phyloP scores from a whole-genome alignment of 2,329 filamentous ascomycete species.

The Orbilia blumenaviensis region DNA sequence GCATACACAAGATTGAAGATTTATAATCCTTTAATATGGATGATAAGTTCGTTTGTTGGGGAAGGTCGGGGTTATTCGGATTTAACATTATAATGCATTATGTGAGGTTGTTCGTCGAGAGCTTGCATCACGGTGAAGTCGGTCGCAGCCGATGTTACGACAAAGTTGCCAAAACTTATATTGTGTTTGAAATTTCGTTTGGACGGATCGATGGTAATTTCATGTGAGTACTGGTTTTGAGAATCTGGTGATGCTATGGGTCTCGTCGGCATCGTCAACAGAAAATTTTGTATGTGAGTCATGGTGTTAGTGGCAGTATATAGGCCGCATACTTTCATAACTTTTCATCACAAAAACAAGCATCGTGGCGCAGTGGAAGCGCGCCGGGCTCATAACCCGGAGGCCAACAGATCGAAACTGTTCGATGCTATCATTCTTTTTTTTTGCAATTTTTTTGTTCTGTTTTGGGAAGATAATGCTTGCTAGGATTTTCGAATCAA shows the following conservation, averaged over 20 bases:
- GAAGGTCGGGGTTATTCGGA: not conserved
- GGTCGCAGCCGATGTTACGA: too few relatives aligned
- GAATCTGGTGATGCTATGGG: not conserved
- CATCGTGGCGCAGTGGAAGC: constrained; percentile 54
- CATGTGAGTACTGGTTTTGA: not conserved
- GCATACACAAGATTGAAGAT: not conserved
- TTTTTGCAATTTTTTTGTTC: constrained; percentile 41
- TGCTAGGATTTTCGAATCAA: not conserved
- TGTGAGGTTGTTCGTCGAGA: not conserved
- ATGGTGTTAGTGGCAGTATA: constrained; percentile 1
- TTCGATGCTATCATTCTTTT: constrained; percentile 48
- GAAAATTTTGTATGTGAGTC: constrained; percentile 21
- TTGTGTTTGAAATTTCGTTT: not conserved
- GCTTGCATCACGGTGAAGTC: too few relatives aligned
- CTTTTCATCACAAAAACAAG: constrained; percentile 25
- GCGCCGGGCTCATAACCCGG: constrained; percentile 54
- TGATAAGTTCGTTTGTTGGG: not conserved
- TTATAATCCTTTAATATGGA: not conserved
- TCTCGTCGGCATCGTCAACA: not conserved
- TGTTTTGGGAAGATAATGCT: not conserved
- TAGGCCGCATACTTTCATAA: not conserved
- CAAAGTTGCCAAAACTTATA: not conserved
- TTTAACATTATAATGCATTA: not conserved
- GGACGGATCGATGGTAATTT: not conserved
- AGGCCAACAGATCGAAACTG: constrained; percentile 55